Evolutionary conservation across 140 eudicot species (phyloP).

Genomic region (Bidens hawaiensis): DNA sequence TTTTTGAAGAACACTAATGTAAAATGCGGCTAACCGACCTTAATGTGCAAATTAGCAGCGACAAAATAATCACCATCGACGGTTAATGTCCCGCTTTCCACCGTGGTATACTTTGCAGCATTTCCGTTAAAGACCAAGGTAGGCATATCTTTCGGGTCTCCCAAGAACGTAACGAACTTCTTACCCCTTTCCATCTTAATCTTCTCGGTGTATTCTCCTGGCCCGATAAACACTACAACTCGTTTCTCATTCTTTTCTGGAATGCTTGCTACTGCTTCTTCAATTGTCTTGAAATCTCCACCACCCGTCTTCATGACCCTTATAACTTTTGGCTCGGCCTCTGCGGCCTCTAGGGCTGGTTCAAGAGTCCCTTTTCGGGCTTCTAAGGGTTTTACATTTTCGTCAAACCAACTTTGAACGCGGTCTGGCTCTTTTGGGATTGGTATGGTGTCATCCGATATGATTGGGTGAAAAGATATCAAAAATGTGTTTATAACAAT

Average conservation of each 20-base stretch:
- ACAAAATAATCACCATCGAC: conserved; percentile 54
- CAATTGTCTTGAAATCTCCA: conserved; percentile 59
- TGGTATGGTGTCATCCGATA: conserved; percentile 21
- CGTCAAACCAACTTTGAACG: conserved; percentile 36
- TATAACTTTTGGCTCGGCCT: conserved; percentile 33
- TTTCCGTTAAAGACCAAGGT: conserved; percentile 40
- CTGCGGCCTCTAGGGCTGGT: conserved; percentile 44
- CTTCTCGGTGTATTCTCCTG: conserved; percentile 60
- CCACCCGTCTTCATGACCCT: conserved; percentile 43
- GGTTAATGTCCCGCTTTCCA: conserved; percentile 51
- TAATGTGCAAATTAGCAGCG: conserved; percentile 47
- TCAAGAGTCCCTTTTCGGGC: conserved; percentile 38
- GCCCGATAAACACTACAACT: conserved; percentile 44
- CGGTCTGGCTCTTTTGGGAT: conserved; percentile 38
- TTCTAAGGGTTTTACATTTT: conserved; percentile 19
- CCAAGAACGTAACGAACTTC: conserved; percentile 53
- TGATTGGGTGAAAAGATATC: conserved; percentile 26
- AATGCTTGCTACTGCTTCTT: conserved; percentile 49
- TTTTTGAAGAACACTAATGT: background rate
- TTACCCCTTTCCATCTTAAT: conserved; percentile 42
- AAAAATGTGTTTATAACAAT: conserved; percentile 22
- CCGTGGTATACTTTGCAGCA: conserved; percentile 45
- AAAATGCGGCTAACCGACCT: conserved; percentile 31
- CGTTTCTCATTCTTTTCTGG: conserved; percentile 34
- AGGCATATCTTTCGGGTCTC: conserved; percentile 45